Percentiles rank a stretch among this genome's conserved stretches.
Conservation (phyloP, 2,329 filamentous ascomycete species). For the Ascochyta fabae region DNA sequence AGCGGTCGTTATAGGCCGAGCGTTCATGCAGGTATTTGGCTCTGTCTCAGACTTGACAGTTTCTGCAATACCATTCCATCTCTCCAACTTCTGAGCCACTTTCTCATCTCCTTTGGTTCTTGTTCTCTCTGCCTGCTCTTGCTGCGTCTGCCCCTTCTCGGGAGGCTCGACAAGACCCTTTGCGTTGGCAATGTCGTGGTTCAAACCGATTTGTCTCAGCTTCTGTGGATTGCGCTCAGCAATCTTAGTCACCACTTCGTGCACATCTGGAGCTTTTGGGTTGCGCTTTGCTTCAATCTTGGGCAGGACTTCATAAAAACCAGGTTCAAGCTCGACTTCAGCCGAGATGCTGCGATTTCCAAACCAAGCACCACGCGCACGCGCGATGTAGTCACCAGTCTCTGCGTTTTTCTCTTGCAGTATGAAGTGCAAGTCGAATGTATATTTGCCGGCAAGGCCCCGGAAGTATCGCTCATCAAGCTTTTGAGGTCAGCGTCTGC, state of each 20-base stretch:
- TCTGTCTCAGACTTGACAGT: not conserved
- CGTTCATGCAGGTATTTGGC: not conserved
- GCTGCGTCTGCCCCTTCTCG: constrained; percentile 54
- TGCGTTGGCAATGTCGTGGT: constrained; percentile 73
- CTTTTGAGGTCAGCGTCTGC: constrained; percentile 50
- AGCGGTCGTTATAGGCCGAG: not conserved
- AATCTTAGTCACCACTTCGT: constrained; percentile 64
- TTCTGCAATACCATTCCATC: not conserved
- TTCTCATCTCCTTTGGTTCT: constrained; percentile 41
- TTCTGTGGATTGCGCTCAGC: constrained; percentile 54
- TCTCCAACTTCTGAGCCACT: constrained; percentile 42
- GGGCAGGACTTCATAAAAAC: constrained; percentile 75
- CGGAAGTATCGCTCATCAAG: constrained; percentile 66
- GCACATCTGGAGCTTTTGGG: constrained; percentile 58
- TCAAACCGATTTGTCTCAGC: constrained; percentile 68
- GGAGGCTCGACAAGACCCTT: constrained; percentile 63
- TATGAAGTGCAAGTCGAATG: constrained; percentile 64
- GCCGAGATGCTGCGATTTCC: constrained; percentile 77
- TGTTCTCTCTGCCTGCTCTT: constrained; percentile 45
- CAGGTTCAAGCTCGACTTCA: constrained; percentile 74
- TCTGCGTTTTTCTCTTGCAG: constrained; percentile 58
- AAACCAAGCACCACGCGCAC: constrained; percentile 56
- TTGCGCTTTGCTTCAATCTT: constrained; percentile 70
- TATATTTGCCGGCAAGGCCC: constrained; percentile 63
- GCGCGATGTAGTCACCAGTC: constrained; percentile 61